Evolutionary conservation across 1,139 yeast species (phyloP).

Genomic region (Taphrina deformans): DNA sequence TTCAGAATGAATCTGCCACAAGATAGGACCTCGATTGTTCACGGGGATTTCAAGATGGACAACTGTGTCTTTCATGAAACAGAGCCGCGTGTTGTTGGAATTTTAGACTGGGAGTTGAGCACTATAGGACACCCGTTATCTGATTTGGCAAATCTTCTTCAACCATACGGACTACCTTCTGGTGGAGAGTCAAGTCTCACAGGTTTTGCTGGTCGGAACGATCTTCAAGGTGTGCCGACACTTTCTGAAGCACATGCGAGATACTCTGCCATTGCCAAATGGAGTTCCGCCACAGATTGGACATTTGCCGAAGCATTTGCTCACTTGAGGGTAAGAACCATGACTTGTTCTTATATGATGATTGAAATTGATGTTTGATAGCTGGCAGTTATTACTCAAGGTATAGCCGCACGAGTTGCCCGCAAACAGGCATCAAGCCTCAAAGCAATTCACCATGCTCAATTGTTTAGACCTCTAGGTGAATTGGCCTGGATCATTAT

Average conservation of each 20-base stretch:
- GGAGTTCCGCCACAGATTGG: conserved; percentile 51
- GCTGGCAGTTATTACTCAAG: conserved; percentile 64
- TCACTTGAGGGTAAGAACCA: conserved; percentile 51
- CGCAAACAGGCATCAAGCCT: conserved; percentile 64
- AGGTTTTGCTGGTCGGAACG: conserved; percentile 33
- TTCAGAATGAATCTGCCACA: conserved; percentile 56
- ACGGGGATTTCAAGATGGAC: conserved; percentile 70
- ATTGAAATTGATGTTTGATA: no score
- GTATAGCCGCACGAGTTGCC: conserved; percentile 62
- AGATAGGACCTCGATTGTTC: conserved; percentile 53
- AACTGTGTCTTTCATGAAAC: conserved; percentile 59
- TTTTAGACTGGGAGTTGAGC: conserved; percentile 69
- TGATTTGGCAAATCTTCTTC: conserved; percentile 62
- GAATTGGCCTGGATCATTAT: conserved; percentile 45
- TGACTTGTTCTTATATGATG: no score
- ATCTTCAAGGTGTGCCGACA: conserved; percentile 42
- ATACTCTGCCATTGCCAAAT: conserved; percentile 42
- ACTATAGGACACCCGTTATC: conserved; percentile 68
- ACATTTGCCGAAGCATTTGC: conserved; percentile 62
- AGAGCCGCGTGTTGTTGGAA: conserved; percentile 56
- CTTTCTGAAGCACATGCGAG: conserved; percentile 41
- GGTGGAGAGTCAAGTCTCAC: conserved; percentile 22
- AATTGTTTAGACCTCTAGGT: conserved; percentile 53
- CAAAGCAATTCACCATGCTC: conserved; percentile 53
- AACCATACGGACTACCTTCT: conserved; percentile 56